These are phyloP conservation scores for Hypholoma fasciculare DNA, from an alignment of 768 basidiomycete species.

Conservation along the genomic window DNA sequence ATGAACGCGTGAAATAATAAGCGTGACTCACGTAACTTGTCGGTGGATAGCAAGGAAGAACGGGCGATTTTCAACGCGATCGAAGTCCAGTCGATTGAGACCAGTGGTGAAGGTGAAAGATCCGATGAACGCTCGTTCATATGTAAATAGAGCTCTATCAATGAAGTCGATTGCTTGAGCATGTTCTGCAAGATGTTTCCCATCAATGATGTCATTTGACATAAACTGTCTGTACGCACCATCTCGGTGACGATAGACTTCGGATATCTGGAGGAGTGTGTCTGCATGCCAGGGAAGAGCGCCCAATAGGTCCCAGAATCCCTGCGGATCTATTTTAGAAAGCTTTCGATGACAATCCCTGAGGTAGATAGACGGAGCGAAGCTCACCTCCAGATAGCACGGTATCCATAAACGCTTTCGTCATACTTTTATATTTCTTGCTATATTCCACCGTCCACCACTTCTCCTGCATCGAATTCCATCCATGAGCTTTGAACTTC, in stretches of 20 bases:
- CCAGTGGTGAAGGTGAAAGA: conserved; percentile 85
- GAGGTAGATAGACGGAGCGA: not conserved
- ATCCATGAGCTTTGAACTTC: conserved; percentile 40
- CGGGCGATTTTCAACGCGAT: conserved; percentile 86
- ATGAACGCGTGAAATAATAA: not conserved
- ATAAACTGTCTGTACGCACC: conserved; percentile 43
- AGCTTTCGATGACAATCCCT: not conserved
- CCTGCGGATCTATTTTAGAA: conserved; percentile 64
- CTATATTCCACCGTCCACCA: conserved; percentile 93
- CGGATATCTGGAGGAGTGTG: conserved; percentile 83
- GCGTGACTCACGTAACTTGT: conserved; percentile 67
- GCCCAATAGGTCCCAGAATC: conserved; percentile 73
- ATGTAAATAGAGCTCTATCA: conserved; percentile 92
- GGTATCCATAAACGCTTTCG: conserved; percentile 76
- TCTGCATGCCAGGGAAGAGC: conserved; percentile 91
- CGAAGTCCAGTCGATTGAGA: conserved; percentile 83
- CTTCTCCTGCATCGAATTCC: conserved; percentile 57
- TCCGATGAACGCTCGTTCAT: conserved; percentile 87
- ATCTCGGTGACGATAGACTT: conserved; percentile 85
- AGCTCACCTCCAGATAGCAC: conserved; percentile 79
- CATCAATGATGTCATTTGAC: not conserved
- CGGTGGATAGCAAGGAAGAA: conserved; percentile 90
- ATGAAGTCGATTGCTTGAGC: conserved; percentile 83
- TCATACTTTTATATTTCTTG: conserved; percentile 79
- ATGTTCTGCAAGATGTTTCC: conserved; percentile 52